Percentiles rank a stretch among this genome's conserved stretches.
These are phyloP conservation scores for Lepidopterella palustris DNA, from an alignment of 495 filamentous ascomycete genomes.

Conservation along the genomic window DNA sequence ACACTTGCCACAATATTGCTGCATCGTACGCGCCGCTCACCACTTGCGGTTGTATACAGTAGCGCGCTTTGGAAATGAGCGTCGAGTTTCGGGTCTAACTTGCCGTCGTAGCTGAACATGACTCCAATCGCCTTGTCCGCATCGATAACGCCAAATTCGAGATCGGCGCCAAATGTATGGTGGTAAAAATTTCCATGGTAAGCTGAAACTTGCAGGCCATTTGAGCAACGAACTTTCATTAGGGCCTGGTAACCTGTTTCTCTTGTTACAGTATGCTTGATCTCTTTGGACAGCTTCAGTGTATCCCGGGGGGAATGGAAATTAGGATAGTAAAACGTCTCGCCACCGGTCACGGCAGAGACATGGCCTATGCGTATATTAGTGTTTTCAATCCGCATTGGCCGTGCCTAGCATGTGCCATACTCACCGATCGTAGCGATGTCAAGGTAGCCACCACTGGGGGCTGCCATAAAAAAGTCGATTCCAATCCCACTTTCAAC, in stretches of 20 bases:
- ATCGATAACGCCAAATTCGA: conserved; percentile 90
- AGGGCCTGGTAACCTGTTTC: conserved; percentile 94
- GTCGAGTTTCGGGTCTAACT: conserved; percentile 90
- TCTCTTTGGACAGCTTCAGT: conserved; percentile 74
- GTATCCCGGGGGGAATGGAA: conserved; percentile 83
- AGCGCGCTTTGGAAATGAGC: conserved; percentile 96
- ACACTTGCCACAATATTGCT: conserved; percentile 89
- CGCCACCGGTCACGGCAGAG: conserved; percentile 75
- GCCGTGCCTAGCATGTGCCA: conserved; percentile 15
- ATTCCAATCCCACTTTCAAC: conserved; percentile 80
- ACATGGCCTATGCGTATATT: conserved; percentile 51
- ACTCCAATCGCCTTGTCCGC: conserved; percentile 90
- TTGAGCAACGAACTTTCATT: conserved; percentile 98
- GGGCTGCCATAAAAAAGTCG: conserved; percentile 90
- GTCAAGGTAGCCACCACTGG: conserved; percentile 84
- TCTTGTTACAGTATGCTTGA: conserved; percentile 79
- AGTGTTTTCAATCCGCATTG: no score
- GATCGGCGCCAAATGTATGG: conserved; percentile 87
- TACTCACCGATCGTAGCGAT: conserved; percentile 84
- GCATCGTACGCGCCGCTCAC: conserved; percentile 86
- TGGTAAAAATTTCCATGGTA: conserved; percentile 97
- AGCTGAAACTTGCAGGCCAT: conserved; percentile 84
- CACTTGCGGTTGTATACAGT: conserved; percentile 86
- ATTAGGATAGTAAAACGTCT: conserved; percentile 93
- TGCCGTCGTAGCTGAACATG: conserved; percentile 93